Percentiles rank a stretch among this genome's conserved stretches.
These are phyloP conservation scores for Sanchytrium tribonematis DNA, from an alignment of 371 early-diverging fungal genomes.

Conservation along the genomic window DNA sequence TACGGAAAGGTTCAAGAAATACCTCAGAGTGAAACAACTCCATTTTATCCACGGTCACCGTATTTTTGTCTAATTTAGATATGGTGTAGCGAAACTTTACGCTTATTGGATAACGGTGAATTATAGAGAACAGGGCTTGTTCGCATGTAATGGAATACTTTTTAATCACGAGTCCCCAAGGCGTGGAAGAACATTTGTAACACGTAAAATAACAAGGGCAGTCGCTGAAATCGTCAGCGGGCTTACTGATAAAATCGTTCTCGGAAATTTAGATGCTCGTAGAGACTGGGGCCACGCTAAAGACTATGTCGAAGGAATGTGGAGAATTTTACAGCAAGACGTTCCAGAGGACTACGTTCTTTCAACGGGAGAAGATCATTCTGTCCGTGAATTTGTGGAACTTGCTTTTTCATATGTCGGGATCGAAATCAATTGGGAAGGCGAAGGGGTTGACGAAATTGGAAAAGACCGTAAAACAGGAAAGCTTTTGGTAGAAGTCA, in stretches of 20 bases:
- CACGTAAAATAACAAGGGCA: constrained; percentile 50
- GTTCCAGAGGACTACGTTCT: constrained; percentile 46
- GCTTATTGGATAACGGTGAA: constrained; percentile 53
- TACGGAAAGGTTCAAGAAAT: constrained; percentile 52
- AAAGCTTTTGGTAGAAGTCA: constrained; percentile 33
- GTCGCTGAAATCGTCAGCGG: constrained; percentile 45
- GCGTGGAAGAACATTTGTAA: constrained; percentile 43
- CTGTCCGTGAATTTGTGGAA: constrained; percentile 50
- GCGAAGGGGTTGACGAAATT: constrained; percentile 34
- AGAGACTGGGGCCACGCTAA: constrained; percentile 69
- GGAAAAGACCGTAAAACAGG: constrained; percentile 37
- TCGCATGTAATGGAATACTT: constrained; percentile 51
- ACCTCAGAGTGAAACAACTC: constrained; percentile 53
- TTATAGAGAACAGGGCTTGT: constrained; percentile 53
- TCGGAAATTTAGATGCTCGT: constrained; percentile 55
- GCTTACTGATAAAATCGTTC: constrained; percentile 33
- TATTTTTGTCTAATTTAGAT: constrained; percentile 29
- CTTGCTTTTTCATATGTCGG: constrained; percentile 40
- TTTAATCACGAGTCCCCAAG: constrained; percentile 66
- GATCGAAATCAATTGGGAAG: constrained; percentile 45
- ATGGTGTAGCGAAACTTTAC: constrained; percentile 40
- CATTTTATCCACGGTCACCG: constrained; percentile 57
- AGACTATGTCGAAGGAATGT: constrained; percentile 65
- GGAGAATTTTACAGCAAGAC: constrained; percentile 57
- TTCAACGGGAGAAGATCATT: constrained; percentile 54